phyloP scores from a whole-genome alignment of 2,329 filamentous ascomycete genomes.

The Fragosphaeria purpurea region DNA sequence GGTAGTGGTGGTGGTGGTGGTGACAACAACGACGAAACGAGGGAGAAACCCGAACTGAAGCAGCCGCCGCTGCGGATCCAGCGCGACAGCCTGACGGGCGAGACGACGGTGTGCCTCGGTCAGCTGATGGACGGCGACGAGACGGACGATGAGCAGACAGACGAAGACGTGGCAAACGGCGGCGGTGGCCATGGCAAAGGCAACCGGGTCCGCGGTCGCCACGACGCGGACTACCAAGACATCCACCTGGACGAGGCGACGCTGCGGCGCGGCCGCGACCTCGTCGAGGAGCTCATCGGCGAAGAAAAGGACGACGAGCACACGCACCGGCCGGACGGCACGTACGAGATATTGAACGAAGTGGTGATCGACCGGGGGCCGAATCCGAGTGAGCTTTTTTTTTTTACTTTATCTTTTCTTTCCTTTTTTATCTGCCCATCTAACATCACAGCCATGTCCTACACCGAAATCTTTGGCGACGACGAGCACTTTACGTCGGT shows the following conservation, averaged over 20 bases:
- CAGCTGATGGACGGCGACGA: too few species aligned
- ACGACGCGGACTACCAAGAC: constrained; percentile 6
- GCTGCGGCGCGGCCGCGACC: constrained; percentile 38
- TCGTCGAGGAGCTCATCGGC: constrained; percentile 84
- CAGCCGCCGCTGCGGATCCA: too few species aligned
- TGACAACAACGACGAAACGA: too few species aligned
- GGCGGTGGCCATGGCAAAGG: too few species aligned
- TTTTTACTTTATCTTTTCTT: background rate
- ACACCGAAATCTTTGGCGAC: constrained; percentile 85
- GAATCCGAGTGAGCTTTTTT: constrained; percentile 61
- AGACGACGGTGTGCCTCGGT: too few species aligned
- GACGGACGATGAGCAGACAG: too few species aligned
- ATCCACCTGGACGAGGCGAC: constrained; percentile 27
- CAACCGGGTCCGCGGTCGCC: background rate
- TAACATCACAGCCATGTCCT: constrained; percentile 62
- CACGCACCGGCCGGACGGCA: constrained; percentile 76
- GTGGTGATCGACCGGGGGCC: constrained; percentile 93
- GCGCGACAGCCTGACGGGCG: too few species aligned
- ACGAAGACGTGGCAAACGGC: too few species aligned
- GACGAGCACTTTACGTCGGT: constrained; percentile 93
- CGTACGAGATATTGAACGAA: constrained; percentile 88
- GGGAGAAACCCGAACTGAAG: too few species aligned
- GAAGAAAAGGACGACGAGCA: constrained; percentile 74
- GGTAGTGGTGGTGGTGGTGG: too few species aligned
- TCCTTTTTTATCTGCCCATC: background rate